These are phyloP conservation scores for Chaetomiaceae sp. DNA, from an alignment of 2,329 filamentous ascomycete genomes.

Conservation along the genomic window DNA sequence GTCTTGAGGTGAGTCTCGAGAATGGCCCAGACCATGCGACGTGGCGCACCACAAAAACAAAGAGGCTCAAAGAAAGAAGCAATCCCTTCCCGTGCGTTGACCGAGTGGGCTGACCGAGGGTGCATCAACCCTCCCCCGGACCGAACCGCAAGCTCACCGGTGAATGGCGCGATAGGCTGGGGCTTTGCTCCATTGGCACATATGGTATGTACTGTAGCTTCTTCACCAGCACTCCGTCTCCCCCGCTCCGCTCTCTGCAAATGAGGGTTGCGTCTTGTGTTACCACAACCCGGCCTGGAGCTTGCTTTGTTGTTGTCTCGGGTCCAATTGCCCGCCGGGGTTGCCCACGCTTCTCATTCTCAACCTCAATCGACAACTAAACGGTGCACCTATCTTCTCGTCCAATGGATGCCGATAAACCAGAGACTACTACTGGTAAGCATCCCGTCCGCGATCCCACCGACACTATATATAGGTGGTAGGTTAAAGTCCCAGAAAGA, in stretches of 20 bases:
- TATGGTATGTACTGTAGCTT: too few species aligned
- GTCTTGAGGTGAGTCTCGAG: neutral
- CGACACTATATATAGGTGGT: too few species aligned
- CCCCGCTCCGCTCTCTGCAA: neutral
- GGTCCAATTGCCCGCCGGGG: neutral
- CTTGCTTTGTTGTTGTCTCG: neutral
- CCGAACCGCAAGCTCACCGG: constrained; percentile 8
- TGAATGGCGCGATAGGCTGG: neutral
- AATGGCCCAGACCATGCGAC: neutral
- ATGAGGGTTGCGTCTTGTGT: neutral
- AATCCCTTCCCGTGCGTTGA: neutral
- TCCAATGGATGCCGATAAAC: neutral
- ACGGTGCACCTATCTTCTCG: neutral
- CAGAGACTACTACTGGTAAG: too few species aligned
- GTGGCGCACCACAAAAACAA: neutral
- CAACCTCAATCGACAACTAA: too few species aligned
- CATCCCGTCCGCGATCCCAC: too few species aligned
- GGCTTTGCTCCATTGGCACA: too few species aligned
- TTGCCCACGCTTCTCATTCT: too few species aligned
- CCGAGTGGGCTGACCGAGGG: constrained; percentile 11
- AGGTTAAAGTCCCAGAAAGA: too few species aligned
- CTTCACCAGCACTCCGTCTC: neutral
- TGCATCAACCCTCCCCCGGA: constrained; percentile 15
- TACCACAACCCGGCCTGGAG: neutral
- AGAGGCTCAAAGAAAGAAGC: neutral